Percentiles rank a stretch among this genome's conserved stretches.
Conservation (phyloP, 1,284 basidiomycete genomes). For the Boletus smithii region DNA sequence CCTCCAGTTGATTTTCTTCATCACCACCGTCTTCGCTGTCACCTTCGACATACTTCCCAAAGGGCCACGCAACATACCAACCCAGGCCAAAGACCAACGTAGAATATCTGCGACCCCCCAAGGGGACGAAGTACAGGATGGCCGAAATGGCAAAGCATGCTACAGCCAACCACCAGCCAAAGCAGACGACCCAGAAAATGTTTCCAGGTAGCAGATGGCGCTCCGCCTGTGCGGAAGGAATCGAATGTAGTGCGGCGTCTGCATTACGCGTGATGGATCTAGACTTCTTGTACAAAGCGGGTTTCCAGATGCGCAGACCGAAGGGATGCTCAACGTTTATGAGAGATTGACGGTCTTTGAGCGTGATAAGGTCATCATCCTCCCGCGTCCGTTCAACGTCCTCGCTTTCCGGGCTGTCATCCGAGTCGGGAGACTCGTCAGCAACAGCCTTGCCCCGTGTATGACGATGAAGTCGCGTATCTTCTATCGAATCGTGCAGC, state of each 20-base stretch:
- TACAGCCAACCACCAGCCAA: conserved; percentile 90
- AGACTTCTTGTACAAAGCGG: conserved; percentile 97
- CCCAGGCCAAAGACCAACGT: conserved; percentile 89
- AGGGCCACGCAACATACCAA: conserved; percentile 98
- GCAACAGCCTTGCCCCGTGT: conserved; percentile 30
- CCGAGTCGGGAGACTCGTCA: conserved; percentile 34
- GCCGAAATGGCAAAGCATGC: conserved; percentile 67
- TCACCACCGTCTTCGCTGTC: conserved; percentile 53
- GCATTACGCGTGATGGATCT: conserved; percentile 95
- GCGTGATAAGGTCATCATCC: conserved; percentile 87
- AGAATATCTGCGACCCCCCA: conserved; percentile 82
- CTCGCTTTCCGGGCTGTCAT: conserved; percentile 33
- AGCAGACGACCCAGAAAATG: conserved; percentile 83
- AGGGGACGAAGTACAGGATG: conserved; percentile 71
- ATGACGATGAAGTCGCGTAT: conserved; percentile 27
- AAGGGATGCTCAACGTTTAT: conserved; percentile 99
- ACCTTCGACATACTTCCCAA: conserved; percentile 97
- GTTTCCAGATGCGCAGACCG: conserved; percentile 99
- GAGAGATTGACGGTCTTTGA: conserved; percentile 95
- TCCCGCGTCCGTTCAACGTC: conserved; percentile 39
- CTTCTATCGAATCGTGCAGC: conserved; percentile 30
- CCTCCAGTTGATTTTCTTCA: conserved; percentile 38
- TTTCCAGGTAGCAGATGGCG: conserved; percentile 91
- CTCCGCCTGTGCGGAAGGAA: conserved; percentile 89
- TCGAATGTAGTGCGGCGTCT: conserved; percentile 88